Conservation (phyloP, 176 grass and related monocot genomes). For the Carex kokanica region DNA sequence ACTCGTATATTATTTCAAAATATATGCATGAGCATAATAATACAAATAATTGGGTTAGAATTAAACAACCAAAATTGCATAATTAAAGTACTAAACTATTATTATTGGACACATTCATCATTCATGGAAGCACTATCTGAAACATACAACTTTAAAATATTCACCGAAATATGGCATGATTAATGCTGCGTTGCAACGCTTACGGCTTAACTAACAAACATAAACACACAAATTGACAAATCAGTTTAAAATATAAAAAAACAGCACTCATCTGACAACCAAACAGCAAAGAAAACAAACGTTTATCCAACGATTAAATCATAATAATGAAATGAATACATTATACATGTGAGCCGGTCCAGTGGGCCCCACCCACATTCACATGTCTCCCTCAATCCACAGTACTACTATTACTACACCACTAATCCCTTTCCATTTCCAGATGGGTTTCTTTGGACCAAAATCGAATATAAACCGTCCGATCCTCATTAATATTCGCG, state of each 20-base stretch:
- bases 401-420: not conserved
- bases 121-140: slow-evolving; percentile 1
- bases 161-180: not conserved
- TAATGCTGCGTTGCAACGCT: not conserved
- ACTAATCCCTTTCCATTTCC: not conserved
- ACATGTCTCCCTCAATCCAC: slow-evolving; percentile 36
- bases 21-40: not conserved
- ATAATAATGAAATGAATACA: not conserved
- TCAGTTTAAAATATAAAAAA: not conserved
- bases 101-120: not conserved
- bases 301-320: slow-evolving; percentile 7
- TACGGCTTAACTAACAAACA: not conserved
- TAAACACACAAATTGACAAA: not conserved
- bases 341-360: not conserved
- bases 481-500: too few relatives aligned
- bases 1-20: too few relatives aligned
- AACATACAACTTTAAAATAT: not conserved
- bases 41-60: not conserved
- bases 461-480: too few relatives aligned
- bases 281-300: not conserved
- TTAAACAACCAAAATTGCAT: not conserved
- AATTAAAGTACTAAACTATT: not conserved
- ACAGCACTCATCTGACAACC: not conserved
- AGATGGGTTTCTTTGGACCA: too few relatives aligned
- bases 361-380: slow-evolving; percentile 34